Base-by-base conservation (phyloP, 371 early-diverging fungal genomes). In the Actinomortierella ambigua region DNA sequence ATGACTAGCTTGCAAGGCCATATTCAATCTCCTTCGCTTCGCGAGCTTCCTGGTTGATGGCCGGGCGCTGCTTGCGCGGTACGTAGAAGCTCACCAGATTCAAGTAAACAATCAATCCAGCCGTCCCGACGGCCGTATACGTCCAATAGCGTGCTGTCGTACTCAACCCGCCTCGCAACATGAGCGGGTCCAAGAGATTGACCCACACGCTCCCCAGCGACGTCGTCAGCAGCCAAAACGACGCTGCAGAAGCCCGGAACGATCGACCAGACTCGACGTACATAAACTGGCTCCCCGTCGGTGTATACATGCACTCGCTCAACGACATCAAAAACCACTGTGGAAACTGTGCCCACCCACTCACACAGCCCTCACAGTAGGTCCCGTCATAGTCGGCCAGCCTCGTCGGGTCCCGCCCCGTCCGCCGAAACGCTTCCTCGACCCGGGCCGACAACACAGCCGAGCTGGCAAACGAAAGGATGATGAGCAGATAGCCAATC, bases 231-330 rank as follows among this genome's bases (percentile, higher is more conserved):
- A 87, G 61, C 84, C 84, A 86, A 55, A 84, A 57, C 18, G 83
- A 75, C n/a, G 79, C 63, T 14, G 76, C 71, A 39, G 69, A 73
- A 11, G 84, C 76, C 55, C 80, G 81, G 59, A 78, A 79, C 43
- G 78, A 70, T 50, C 61, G 62, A 44, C 81, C 78, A 50, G 81
- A 77, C 54, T 81, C 79, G 60, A 69, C 59, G 75, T 89, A 88
- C 43, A 82, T 73, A 53, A 87, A 82, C 62, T 85, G 79, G 46
- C 87, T 61, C 20, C 88, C 90, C 17, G 82, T 81, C 46, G 83
- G 80, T 22, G 80, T 81, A 52, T 89, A 65, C 24, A 89, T 44
- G 50, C 81, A 65, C 61, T 89, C 91, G 23, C 81, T 85, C 42
- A 77, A 51, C 22, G 89, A 83, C 11, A 89, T 54, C 49, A 88